Base-by-base conservation (phyloP, 768 basidiomycete species). In the Coprinopsis cinerea region DNA sequence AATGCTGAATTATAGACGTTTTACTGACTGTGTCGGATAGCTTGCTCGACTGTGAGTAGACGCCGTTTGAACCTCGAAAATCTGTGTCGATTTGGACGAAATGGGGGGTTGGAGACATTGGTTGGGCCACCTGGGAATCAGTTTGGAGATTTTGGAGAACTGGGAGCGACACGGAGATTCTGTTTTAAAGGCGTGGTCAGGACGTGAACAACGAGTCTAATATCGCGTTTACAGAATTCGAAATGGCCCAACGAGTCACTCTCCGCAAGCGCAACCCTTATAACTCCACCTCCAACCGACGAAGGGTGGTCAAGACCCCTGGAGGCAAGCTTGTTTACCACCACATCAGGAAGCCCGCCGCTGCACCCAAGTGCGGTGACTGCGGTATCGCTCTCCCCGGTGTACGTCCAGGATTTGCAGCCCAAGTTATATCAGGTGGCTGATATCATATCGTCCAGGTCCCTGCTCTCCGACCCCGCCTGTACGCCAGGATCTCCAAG, bases 291-390 rank as follows among this genome's bases (percentile, higher is more conserved):
- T 98, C 95, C 52, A 93, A 87, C 81, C 83, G 92, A 66, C 81
- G 94, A 67, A 86, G 93, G 60, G 81, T 98, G 57, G 83, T 98
- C 53, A 98, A 97, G 81, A 98, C 96, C 30, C 96, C 96, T 48
- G 96, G 95, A 73, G 96, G 96, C 58, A 92, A 88, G 74, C 87
- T 97, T 61, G 92, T 95, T 61, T 94, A 95, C 76, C 94, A 98
- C 76, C 90, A 96, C 71, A 74, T 97, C 72, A 91, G 94, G 83
- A 98, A 99, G 77, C 83, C 82, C 58, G 85, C 84, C 49, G 81
- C 88, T 25, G 74, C 86, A 40, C 95, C 93, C 58, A 96, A 97
- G 72, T 99, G 95, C 71, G 96, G 96, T 79, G 96, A 99, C 76
- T 99, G 96, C 62, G 95, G 94, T 54, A 77, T 82, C 60, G 89